Base-by-base conservation (phyloP, 139 green algal species). In the Picochlorum sp. region DNA sequence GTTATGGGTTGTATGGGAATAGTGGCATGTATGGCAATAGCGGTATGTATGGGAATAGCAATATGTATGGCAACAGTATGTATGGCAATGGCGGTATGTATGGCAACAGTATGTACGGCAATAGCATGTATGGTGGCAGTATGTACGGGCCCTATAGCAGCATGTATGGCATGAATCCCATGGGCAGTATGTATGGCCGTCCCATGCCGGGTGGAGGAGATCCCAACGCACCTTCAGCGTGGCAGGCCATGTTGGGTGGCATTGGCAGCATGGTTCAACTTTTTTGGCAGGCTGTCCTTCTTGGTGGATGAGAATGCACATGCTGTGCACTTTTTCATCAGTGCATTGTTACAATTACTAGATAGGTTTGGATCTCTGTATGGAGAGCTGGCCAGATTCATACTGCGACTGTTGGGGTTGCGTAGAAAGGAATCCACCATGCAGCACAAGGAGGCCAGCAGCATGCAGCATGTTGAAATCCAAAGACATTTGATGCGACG, bases 271-370 rank as follows among this genome's bases (percentile, higher is more conserved):
- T 96, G 4, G 88, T 99, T 76, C 73, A 83, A n/a, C 57, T 92
- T 96, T 45, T 97, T 98, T 67, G 94, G 94, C 0, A 82, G 91
- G 4, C 77, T 99, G 13, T 94, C 90, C 6, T 96, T 96, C 67
- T 73, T 98, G 18, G 91, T 98, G 37, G 93, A 98, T 72, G 91
- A 99, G 65, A 99, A 98, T 68, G 87, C 93, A 28, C 89, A 97
- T 62, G 94, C 94, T 4, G 75, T 99, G 16, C 91, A 99, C 77
- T 98, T 99, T 73, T 98, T 99, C 77, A 92, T 99, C 30, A 86
- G 77, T 0, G 90, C 90, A 2, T 67, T 99, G 60, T 78, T 99
- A 58, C 85, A 96, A 81, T 83, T 99, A 31, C 72, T 97, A 34
- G 94, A 99, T 72, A 76, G 90, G 4, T 83, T 85, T 7, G 92